These are phyloP conservation scores for Rhododendron henanense DNA, from an alignment of 148 eudicot genomes.

Conservation along the genomic window DNA sequence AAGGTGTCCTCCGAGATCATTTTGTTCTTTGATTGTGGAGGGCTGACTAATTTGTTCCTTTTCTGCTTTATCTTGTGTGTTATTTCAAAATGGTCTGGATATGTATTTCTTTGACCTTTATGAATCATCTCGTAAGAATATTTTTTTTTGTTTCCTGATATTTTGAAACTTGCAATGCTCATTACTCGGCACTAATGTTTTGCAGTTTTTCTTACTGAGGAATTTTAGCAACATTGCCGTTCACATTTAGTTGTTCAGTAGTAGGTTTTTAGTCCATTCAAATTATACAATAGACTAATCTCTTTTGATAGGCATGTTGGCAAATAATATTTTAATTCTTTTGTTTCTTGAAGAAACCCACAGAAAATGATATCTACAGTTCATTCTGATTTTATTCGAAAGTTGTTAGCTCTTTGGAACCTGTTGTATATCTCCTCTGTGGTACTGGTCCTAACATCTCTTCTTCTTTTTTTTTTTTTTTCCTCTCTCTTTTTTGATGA, in stretches of 20 bases:
- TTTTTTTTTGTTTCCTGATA: not conserved
- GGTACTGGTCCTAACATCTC: slow-evolving; percentile 17
- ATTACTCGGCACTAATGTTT: not conserved
- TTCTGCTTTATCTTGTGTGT: not conserved
- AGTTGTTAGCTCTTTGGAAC: not conserved
- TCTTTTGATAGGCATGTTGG: not conserved
- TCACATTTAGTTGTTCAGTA: not conserved
- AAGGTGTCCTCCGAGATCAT: not conserved
- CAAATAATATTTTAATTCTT: not conserved
- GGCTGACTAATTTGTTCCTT: not conserved
- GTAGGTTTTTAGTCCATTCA: not conserved
- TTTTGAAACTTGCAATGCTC: not conserved
- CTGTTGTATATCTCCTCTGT: not conserved
- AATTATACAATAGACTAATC: not conserved
- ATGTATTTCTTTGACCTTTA: not conserved
- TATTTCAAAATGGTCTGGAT: not conserved
- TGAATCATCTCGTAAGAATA: not conserved
- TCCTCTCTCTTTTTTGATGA: not conserved
- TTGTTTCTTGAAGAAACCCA: not conserved
- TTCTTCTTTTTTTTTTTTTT: not conserved
- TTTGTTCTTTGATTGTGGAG: not conserved
- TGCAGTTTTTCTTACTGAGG: not conserved
- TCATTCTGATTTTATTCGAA: not conserved
- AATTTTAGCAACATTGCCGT: not conserved
- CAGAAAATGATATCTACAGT: not conserved